Evolutionary conservation across 23 red algal genomes (phyloP).

Genomic region (Cyanidiococcus yangmingshanensis): DNA sequence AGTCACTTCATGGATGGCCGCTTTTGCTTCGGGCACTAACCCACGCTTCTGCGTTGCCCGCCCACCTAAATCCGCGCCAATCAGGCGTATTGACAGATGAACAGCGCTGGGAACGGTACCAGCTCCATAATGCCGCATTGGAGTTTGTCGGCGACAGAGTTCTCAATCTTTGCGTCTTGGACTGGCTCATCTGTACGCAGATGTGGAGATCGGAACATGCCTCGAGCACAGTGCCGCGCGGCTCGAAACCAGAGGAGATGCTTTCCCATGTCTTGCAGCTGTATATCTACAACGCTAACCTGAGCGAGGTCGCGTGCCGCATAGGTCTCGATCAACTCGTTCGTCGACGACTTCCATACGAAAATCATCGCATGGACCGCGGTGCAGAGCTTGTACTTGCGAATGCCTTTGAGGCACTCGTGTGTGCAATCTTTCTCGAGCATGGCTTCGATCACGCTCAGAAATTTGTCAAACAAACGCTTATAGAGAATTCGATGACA

Average conservation of each 20-base stretch:
- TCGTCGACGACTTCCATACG: neutral
- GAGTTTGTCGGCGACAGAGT: slow-evolving; percentile 27
- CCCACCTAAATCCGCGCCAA: neutral
- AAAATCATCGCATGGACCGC: neutral
- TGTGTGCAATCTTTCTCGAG: slow-evolving; percentile 18
- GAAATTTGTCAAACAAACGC: neutral
- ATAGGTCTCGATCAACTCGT: neutral
- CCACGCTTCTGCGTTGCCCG: neutral
- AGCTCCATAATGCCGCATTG: slow-evolving; percentile 10
- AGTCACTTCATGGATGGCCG: neutral
- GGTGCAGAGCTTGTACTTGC: slow-evolving; percentile 1
- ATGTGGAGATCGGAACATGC: neutral
- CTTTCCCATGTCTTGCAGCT: neutral
- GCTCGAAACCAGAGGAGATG: neutral
- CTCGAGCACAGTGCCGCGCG: neutral
- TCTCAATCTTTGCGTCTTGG: slow-evolving; percentile 18
- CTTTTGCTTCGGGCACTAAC: neutral
- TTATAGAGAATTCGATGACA: neutral
- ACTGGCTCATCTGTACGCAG: neutral
- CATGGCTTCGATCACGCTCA: slow-evolving; percentile 11
- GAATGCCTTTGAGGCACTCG: slow-evolving; percentile 18
- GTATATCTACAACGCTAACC: neutral
- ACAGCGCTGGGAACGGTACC: neutral
- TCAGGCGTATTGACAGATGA: neutral
- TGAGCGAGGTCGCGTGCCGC: neutral